Evolutionary conservation across 208 protist species (phyloP).

Genomic region (Leishmania aethiopica): DNA sequence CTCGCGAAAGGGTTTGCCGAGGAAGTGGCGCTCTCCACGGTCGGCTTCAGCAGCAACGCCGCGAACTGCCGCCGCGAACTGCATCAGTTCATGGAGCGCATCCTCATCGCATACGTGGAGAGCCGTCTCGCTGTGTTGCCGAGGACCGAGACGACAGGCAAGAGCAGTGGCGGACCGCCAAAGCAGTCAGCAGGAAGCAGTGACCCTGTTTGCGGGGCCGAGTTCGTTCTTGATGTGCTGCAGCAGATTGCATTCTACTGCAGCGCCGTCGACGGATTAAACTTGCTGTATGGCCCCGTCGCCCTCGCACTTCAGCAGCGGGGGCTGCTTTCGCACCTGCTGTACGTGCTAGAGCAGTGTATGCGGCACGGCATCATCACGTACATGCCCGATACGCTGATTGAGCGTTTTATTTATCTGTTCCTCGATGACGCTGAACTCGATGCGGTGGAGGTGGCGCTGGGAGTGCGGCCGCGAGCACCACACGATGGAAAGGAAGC

Average conservation of each 20-base stretch:
- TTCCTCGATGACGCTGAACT: constrained; percentile 30
- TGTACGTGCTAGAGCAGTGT: constrained; percentile 48
- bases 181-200: not conserved
- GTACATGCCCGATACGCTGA: constrained; percentile 54
- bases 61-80: constrained; percentile 42
- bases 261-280: constrained; percentile 47
- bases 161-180: not conserved
- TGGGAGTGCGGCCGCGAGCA: constrained; percentile 14
- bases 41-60: constrained; percentile 48
- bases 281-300: constrained; percentile 61
- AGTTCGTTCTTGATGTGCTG: constrained; percentile 12
- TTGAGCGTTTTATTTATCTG: constrained; percentile 57
- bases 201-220: not conserved
- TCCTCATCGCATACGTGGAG: constrained; percentile 49
- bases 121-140: not conserved
- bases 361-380: constrained; percentile 51
- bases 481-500: not conserved
- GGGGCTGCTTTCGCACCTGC: constrained; percentile 22
- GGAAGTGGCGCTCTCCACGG: constrained; percentile 64
- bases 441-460: constrained; percentile 22
- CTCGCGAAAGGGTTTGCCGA: constrained; percentile 61
- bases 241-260: constrained; percentile 47
- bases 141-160: not conserved
- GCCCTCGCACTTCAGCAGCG: constrained; percentile 37
- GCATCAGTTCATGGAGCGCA: constrained; percentile 44